Evolutionary conservation across 176 grass and related monocot genomes (phyloP), one percentile per base, ranked within the genome.

Genomic region (Zea luxurians): DNA sequence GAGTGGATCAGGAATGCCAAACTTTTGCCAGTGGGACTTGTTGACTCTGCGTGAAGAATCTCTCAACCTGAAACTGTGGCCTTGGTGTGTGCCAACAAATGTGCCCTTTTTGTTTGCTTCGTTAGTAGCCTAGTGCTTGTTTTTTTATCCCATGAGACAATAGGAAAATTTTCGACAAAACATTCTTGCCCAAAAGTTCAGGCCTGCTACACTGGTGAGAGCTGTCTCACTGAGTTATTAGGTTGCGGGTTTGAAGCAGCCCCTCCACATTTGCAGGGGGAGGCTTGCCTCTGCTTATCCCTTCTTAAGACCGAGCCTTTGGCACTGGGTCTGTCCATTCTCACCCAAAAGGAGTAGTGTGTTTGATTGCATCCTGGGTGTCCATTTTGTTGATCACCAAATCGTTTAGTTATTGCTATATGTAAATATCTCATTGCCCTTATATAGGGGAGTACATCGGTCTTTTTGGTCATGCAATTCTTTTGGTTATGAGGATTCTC

Each of bases 1-100:
- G 27, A 27, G 27, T 27, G 27, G 13, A 64, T 78, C 36, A 27
- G 34, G 75, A 58, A 83, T 38, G 16, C 71, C 6, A 60, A 68
- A 4, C 6, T 20, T 5, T 5, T 60, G 0, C 40, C n/a, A 7
- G 4, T 10, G 10, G 27, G 16, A 58, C 34, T 60, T 61, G 7
- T 48, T 58, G 64, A 75, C 62, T 75, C 16, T 40, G 38, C 10
- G 8, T n/a, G 61, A 54, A 35, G 1, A 55, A n/a, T 44, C 5
- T 37, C 42, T 15, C 15, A 15, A 38, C 62, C 41, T 44, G 42
- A 13, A 48, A 13, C 44, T 58, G 37, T 76, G 40, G 40, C 4
- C 16, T 59, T 83, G 49, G 48, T 35, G 48, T 18, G 40, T 68
- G 27, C 49, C 9, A 38, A 49, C 27, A 8, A n/a, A 47, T 10